A percentile compares a stretch with the other conserved stretches of the same genome.
Evolutionary conservation across 2,329 filamentous ascomycete genomes (phyloP).

Genomic region (Neofusicoccum parvum): DNA sequence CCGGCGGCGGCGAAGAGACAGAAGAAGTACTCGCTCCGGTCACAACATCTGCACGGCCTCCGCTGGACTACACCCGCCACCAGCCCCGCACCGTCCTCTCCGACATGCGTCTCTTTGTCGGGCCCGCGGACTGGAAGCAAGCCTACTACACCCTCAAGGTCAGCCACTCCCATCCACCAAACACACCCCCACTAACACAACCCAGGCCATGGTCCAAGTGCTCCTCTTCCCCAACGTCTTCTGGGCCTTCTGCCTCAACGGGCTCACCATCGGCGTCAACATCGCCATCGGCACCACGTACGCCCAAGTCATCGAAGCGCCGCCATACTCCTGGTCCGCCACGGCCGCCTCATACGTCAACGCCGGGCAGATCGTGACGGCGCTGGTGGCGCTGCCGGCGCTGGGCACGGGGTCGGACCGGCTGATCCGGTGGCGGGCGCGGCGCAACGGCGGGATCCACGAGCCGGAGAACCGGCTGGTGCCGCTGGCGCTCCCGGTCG

Average conservation of each 20-base stretch:
- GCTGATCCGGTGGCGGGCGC: constrained; percentile 39
- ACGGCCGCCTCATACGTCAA: constrained; percentile 41
- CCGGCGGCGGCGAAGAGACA: constrained; percentile 31
- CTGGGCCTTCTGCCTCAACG: constrained; percentile 46
- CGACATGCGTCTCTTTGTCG: constrained; percentile 46
- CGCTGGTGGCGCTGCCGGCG: constrained; percentile 42
- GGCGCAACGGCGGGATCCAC: constrained; percentile 43
- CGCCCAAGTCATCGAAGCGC: constrained; percentile 36
- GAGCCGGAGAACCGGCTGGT: constrained; percentile 46
- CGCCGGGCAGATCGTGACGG: constrained; percentile 43
- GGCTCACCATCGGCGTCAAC: constrained; percentile 44
- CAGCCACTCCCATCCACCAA: not conserved
- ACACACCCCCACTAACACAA: not conserved
- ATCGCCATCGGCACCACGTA: constrained; percentile 49
- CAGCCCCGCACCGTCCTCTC: constrained; percentile 39
- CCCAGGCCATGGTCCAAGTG: constrained; percentile 30
- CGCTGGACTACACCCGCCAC: constrained; percentile 42
- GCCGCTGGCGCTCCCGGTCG: constrained; percentile 39
- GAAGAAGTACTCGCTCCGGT: constrained; percentile 16
- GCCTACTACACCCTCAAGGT: constrained; percentile 32
- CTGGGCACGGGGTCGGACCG: constrained; percentile 45
- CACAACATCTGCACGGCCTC: constrained; percentile 25
- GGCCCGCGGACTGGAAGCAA: constrained; percentile 42
- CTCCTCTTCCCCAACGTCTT: constrained; percentile 40
- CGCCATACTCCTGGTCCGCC: constrained; percentile 44